Evolutionary conservation across 1,284 basidiomycete genomes (phyloP).

Genomic region (Ganoderma sinense): DNA sequence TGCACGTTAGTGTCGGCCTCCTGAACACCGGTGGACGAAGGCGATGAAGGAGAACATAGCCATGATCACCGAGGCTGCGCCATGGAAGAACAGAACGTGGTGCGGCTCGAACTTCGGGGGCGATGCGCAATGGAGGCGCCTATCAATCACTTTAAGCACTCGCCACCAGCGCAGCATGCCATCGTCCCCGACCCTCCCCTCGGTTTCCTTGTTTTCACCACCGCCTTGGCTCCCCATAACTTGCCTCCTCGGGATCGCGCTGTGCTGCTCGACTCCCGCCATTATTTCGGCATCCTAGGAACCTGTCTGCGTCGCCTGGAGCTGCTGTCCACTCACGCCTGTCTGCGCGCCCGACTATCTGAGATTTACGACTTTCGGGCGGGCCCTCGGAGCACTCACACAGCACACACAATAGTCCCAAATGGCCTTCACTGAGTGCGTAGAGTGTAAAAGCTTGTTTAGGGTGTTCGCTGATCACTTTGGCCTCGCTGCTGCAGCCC

Average conservation of each 20-base stretch:
- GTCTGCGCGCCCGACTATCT: slow-evolving; percentile 1
- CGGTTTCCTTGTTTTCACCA: background rate
- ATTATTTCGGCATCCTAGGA: background rate
- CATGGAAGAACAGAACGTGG: background rate
- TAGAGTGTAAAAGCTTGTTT: background rate
- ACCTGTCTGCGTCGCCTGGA: background rate
- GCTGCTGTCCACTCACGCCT: background rate
- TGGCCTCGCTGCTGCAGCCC: slow-evolving; percentile 13
- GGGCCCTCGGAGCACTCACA: background rate
- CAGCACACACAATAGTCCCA: background rate
- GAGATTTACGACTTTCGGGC: background rate
- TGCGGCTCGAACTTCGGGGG: background rate
- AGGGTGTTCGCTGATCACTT: background rate
- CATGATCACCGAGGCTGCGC: background rate
- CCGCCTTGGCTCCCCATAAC: background rate
- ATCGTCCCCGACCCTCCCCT: background rate
- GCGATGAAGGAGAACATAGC: background rate
- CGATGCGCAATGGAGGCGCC: background rate
- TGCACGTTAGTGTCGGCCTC: background rate
- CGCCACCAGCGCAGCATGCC: background rate
- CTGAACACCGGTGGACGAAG: background rate
- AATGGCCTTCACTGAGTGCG: slow-evolving; percentile 12
- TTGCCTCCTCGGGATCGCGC: background rate
- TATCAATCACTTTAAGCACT: background rate
- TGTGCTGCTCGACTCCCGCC: background rate